Evolutionary conservation across 2,329 filamentous ascomycete genomes (phyloP).

Genomic region (Clonostachys rhizophaga): DNA sequence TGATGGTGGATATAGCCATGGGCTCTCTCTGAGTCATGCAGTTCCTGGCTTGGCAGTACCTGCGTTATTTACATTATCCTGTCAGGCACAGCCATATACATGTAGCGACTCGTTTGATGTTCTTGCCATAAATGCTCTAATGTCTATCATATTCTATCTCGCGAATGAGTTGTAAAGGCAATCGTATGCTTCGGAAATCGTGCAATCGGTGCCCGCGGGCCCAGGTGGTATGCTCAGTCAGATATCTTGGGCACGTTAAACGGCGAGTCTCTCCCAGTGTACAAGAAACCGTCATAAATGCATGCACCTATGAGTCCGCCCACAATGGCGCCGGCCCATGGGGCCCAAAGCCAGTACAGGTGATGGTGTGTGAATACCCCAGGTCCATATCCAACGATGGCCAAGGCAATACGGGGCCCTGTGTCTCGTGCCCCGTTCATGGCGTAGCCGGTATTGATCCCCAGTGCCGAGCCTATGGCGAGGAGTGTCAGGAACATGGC

Average conservation of each 20-base stretch:
- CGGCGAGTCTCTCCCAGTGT: background rate
- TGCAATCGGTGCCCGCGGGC: too few species aligned
- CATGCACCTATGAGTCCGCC: background rate
- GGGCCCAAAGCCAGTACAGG: constrained; percentile 1
- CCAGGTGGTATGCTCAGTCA: too few species aligned
- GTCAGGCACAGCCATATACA: too few species aligned
- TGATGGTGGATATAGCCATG: too few species aligned
- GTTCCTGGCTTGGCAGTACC: too few species aligned
- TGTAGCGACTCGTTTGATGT: too few species aligned
- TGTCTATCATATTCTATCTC: too few species aligned
- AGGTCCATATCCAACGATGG: background rate
- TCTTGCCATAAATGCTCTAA: too few species aligned
- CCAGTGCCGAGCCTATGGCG: background rate
- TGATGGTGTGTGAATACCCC: background rate
- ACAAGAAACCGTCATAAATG: background rate
- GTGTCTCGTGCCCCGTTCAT: constrained; percentile 1
- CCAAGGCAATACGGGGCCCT: background rate
- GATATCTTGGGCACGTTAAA: background rate
- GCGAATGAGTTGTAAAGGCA: too few species aligned
- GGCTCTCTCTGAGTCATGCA: too few species aligned
- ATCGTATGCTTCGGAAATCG: too few species aligned
- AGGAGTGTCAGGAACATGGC: background rate
- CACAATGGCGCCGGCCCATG: background rate
- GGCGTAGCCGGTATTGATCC: background rate
- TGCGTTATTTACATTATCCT: too few species aligned